Evolutionary conservation across 208 protist species (phyloP).

Genomic region (Crithidia fasciculata): DNA sequence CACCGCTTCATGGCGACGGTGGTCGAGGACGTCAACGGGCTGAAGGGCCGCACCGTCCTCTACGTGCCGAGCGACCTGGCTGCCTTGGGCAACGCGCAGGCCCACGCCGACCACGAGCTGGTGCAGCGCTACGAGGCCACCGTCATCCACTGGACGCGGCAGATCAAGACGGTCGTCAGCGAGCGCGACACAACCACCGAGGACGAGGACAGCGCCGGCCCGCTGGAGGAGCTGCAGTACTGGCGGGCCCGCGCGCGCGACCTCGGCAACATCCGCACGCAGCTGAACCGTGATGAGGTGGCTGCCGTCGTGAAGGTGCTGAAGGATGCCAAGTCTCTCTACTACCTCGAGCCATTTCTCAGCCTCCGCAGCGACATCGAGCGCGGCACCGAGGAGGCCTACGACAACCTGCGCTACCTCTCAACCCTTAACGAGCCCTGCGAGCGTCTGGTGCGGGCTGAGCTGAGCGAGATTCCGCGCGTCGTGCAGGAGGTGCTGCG

Average conservation of each 20-base stretch:
- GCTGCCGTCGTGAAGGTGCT: conserved; percentile 91
- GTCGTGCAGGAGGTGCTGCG: conserved; percentile 92
- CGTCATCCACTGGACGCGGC: conserved; percentile 98
- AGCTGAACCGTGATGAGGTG: conserved; percentile 94
- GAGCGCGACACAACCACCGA: conserved; percentile 57
- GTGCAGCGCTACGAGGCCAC: conserved; percentile 97
- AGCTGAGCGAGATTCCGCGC: conserved; percentile 90
- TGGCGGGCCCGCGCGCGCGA: conserved; percentile 95
- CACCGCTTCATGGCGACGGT: conserved; percentile 98
- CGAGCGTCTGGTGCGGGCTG: conserved; percentile 80
- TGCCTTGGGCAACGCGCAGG: conserved; percentile 36
- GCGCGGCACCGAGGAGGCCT: conserved; percentile 92
- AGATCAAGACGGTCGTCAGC: conserved; percentile 97
- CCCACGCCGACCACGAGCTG: conserved; percentile 93
- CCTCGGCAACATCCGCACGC: conserved; percentile 93
- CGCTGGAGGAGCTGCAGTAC: conserved; percentile 97
- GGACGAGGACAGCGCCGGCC: conserved; percentile 71
- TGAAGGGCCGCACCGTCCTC: conserved; percentile 96
- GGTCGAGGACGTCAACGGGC: conserved; percentile 94
- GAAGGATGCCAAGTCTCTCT: conserved; percentile 92
- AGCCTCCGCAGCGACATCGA: conserved; percentile 94
- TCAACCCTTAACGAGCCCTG: conserved; percentile 94
- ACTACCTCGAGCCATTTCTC: conserved; percentile 95
- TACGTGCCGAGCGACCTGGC: conserved; percentile 96
- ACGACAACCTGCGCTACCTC: conserved; percentile 97